Conservation (phyloP, 1,284 basidiomycete species). For the Ceratobasidium theobromae region DNA sequence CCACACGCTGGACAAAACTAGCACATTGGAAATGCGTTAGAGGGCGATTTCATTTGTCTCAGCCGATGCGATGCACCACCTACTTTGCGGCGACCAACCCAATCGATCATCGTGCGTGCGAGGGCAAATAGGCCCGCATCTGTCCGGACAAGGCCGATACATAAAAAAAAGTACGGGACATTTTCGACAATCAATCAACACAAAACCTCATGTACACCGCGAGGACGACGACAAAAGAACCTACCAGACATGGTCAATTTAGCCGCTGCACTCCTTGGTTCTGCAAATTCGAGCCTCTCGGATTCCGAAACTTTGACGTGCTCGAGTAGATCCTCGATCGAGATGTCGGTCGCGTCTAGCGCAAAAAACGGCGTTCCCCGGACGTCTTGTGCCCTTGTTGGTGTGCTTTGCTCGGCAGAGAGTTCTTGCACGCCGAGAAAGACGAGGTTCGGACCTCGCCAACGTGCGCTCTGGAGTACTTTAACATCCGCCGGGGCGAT, state of each 20-base stretch:
- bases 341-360: slow-evolving; percentile 63
- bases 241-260: slow-evolving; percentile 24
- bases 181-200: not conserved
- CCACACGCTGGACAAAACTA: slow-evolving; percentile 91
- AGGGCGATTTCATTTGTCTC: slow-evolving; percentile 8
- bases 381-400: slow-evolving; percentile 53
- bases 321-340: slow-evolving; percentile 49
- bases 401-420: slow-evolving; percentile 58
- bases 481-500: slow-evolving; percentile 43
- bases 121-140: slow-evolving; percentile 74
- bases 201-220: slow-evolving; percentile 38
- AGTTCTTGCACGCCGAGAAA: slow-evolving; percentile 81
- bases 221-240: too few species aligned
- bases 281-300: slow-evolving; percentile 57
- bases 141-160: slow-evolving; percentile 51
- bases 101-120: slow-evolving; percentile 80
- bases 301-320: slow-evolving; percentile 48
- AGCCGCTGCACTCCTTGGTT: slow-evolving; percentile 64
- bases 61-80: slow-evolving; percentile 32
- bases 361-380: slow-evolving; percentile 78
- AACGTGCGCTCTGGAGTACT: slow-evolving; percentile 62
- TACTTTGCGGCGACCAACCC: slow-evolving; percentile 85
- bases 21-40: slow-evolving; percentile 26
- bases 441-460: slow-evolving; percentile 58
- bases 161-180: slow-evolving; percentile 8